Conservation (phyloP, 176 grass and related monocot species). For the Juncus effusus region DNA sequence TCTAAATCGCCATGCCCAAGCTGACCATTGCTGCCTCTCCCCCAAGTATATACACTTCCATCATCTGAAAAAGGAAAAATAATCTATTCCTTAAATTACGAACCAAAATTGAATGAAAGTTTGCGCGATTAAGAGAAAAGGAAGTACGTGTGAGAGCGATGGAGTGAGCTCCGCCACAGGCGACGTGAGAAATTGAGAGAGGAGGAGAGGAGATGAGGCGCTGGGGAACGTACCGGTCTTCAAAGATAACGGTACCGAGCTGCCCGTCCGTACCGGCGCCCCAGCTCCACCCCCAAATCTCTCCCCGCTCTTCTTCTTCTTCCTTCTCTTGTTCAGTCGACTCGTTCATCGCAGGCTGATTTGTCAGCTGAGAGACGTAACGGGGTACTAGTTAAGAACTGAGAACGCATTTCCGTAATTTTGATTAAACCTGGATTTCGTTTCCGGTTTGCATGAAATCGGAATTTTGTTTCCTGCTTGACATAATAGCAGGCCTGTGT, state of each 20-base stretch:
- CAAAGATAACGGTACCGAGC: constrained; percentile 52
- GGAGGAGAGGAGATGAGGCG: constrained; percentile 41
- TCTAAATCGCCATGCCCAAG: constrained; percentile 68
- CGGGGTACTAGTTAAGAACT: too few species aligned
- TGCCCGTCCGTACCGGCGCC: constrained; percentile 89
- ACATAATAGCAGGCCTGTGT: too few species aligned
- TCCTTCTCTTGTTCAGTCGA: constrained; percentile 1
- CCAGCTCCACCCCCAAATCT: constrained; percentile 60
- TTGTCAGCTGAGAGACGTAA: too few species aligned
- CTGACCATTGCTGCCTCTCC: constrained; percentile 72
- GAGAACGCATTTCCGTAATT: too few species aligned
- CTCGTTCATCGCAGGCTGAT: background rate
- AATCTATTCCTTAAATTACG: background rate
- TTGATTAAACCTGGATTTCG: too few species aligned
- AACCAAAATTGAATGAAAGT: background rate
- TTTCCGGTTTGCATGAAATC: too few species aligned
- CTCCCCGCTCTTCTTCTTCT: constrained; percentile 18
- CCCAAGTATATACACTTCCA: constrained; percentile 77
- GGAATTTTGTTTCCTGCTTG: too few species aligned
- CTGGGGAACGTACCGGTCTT: constrained; percentile 52
- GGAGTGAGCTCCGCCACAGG: constrained; percentile 80
- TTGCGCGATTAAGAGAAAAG: background rate
- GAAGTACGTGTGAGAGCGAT: constrained; percentile 58
- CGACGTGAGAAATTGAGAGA: constrained; percentile 45
- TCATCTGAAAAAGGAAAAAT: constrained; percentile 51